These are phyloP conservation scores for Gossypium laxum DNA, from an alignment of 441 rosid genomes.

Conservation along the genomic window DNA sequence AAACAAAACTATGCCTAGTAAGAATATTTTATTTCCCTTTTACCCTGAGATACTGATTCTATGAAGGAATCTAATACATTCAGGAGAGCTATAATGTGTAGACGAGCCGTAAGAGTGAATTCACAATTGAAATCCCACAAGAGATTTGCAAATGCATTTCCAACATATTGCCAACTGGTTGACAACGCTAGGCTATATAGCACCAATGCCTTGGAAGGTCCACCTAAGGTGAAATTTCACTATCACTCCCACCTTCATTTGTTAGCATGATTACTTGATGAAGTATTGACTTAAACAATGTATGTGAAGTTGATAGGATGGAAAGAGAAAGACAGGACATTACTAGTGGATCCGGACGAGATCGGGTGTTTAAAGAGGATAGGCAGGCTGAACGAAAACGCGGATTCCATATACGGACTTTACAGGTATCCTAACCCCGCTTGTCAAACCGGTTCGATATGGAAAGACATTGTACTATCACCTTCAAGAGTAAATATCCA, in stretches of 20 bases:
- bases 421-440: constrained; percentile 65
- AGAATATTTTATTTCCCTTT: neutral
- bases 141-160: constrained; percentile 85
- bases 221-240: constrained; percentile 57
- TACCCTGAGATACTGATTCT: constrained; percentile 11
- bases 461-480: constrained; percentile 89
- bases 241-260: neutral
- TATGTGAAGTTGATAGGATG: constrained; percentile 78
- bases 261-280: neutral
- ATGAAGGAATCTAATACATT: constrained; percentile 1
- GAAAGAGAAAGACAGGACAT: constrained; percentile 82
- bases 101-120: constrained; percentile 80
- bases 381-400: constrained; percentile 60
- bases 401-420: constrained; percentile 71
- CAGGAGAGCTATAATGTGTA: constrained; percentile 91
- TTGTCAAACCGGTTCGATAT: constrained; percentile 61
- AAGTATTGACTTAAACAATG: constrained; percentile 19
- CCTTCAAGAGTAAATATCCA: constrained; percentile 82
- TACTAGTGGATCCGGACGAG: constrained; percentile 90
- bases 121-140: constrained; percentile 87
- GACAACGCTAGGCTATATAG: constrained; percentile 78
- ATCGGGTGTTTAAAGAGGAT: constrained; percentile 60
- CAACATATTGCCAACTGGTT: constrained; percentile 66
- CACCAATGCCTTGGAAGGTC: constrained; percentile 83
- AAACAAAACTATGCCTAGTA: neutral